These are phyloP conservation scores for Ceratobasidium papillatum DNA, from an alignment of 1,284 basidiomycete genomes.

Conservation along the genomic window DNA sequence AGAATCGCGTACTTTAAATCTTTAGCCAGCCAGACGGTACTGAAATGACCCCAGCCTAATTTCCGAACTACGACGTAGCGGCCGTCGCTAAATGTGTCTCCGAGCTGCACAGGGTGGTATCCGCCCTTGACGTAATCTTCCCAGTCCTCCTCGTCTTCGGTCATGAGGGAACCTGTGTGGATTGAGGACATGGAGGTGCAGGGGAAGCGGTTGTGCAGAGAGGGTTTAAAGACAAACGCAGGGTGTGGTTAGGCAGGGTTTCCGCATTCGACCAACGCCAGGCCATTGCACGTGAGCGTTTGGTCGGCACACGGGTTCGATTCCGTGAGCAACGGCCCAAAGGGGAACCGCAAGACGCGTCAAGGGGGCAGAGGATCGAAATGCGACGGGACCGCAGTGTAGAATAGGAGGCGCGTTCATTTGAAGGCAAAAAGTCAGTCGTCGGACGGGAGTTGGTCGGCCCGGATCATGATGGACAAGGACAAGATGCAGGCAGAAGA, in stretches of 20 bases:
- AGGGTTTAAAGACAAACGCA: slow-evolving; percentile 30
- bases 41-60: slow-evolving; percentile 98
- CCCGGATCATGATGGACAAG: slow-evolving; percentile 24
- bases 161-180: slow-evolving; percentile 44
- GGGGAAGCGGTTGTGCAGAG: neutral
- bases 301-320: neutral
- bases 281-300: slow-evolving; percentile 26
- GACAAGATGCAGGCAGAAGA: slow-evolving; percentile 6
- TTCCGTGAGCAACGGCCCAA: slow-evolving; percentile 1
- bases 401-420: slow-evolving; percentile 36
- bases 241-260: slow-evolving; percentile 30
- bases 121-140: slow-evolving; percentile 84
- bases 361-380: neutral
- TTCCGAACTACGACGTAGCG: slow-evolving; percentile 94
- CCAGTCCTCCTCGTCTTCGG: slow-evolving; percentile 54
- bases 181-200: slow-evolving; percentile 17
- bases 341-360: slow-evolving; percentile 5
- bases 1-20: slow-evolving; percentile 75
- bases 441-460: slow-evolving; percentile 14
- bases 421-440: slow-evolving; percentile 35
- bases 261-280: slow-evolving; percentile 6
- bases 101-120: slow-evolving; percentile 96
- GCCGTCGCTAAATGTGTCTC: slow-evolving; percentile 88
- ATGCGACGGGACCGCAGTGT: slow-evolving; percentile 28
- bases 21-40: slow-evolving; percentile 90